A percentile compares a stretch with the other conserved stretches of the same genome.
Conservation (phyloP, 352 stramenopile species). For the Vaucheria bursata region DNA sequence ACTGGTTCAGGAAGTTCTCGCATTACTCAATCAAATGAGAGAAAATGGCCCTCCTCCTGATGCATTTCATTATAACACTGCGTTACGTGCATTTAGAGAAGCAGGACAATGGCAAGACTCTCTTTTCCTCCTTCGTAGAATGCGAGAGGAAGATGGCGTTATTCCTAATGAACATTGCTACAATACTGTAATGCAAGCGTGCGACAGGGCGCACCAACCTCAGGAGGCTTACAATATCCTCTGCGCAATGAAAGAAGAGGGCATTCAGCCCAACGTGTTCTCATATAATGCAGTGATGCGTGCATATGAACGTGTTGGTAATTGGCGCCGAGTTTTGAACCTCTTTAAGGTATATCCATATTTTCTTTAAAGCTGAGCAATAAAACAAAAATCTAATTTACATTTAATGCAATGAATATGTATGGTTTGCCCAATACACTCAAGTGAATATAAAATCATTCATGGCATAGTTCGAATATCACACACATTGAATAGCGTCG, state of each 20-base stretch:
- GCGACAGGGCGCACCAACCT: conserved; percentile 6
- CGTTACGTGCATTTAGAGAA: conserved; percentile 17
- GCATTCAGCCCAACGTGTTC: conserved; percentile 27
- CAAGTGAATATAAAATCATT: too few relatives aligned
- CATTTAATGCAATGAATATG: too few relatives aligned
- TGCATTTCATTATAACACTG: conserved; percentile 24
- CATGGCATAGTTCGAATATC: too few relatives aligned
- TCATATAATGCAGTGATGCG: conserved; percentile 32
- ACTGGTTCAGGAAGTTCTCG: conserved; percentile 12
- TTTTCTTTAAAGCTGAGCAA: too few relatives aligned
- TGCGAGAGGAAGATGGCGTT: conserved; percentile 16
- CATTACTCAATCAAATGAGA: conserved; percentile 25
- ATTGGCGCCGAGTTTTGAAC: conserved; percentile 24
- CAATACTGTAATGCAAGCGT: conserved; percentile 38
- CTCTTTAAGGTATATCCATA: conserved; percentile 34
- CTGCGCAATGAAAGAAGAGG: conserved; percentile 13
- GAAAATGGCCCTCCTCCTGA: conserved; percentile 4
- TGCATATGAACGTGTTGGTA: conserved; percentile 19
- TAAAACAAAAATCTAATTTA: too few relatives aligned
- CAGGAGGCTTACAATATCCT: background rate
- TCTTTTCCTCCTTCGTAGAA: conserved; percentile 26
- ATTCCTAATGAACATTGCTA: conserved; percentile 28
- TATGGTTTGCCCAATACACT: too few relatives aligned
- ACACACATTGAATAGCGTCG: too few relatives aligned
- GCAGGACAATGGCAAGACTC: conserved; percentile 25